Percentiles rank a stretch among this genome's conserved stretches.
phyloP scores from a whole-genome alignment of 352 stramenopile genomes.

The Pythium vanterpoolii region DNA sequence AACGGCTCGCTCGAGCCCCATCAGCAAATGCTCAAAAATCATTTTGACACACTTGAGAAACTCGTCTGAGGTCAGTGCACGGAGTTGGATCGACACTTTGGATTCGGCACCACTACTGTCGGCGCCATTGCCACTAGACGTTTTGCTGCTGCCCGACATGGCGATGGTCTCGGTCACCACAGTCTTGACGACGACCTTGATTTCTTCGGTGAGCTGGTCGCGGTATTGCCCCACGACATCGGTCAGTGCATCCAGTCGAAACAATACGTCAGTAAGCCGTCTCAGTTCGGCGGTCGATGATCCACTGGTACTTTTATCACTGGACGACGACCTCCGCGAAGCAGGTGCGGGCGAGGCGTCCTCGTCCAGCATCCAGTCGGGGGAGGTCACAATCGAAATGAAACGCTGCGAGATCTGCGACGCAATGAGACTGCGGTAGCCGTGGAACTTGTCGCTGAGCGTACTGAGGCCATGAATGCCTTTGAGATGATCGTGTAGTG shows the following conservation, averaged over 20 bases:
- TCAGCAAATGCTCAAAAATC: slow-evolving; percentile 87
- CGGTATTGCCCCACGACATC: slow-evolving; percentile 75
- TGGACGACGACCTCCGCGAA: neutral
- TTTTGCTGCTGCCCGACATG: slow-evolving; percentile 53
- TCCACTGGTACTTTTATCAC: slow-evolving; percentile 22
- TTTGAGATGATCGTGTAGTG: slow-evolving; percentile 67
- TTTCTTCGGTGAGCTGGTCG: slow-evolving; percentile 82
- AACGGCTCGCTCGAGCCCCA: slow-evolving; percentile 76
- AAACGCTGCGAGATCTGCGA: slow-evolving; percentile 79
- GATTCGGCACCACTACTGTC: slow-evolving; percentile 38
- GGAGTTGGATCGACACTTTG: slow-evolving; percentile 82
- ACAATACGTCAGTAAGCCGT: slow-evolving; percentile 64
- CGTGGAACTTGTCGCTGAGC: slow-evolving; percentile 71
- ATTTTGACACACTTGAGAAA: slow-evolving; percentile 87
- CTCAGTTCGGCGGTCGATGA: slow-evolving; percentile 43
- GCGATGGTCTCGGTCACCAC: slow-evolving; percentile 88
- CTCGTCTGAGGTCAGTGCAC: slow-evolving; percentile 75
- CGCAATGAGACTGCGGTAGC: slow-evolving; percentile 69
- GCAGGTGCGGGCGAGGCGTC: slow-evolving; percentile 22
- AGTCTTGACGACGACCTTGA: slow-evolving; percentile 85
- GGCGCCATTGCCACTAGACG: slow-evolving; percentile 6
- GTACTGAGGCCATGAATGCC: slow-evolving; percentile 73
- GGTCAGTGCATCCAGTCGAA: slow-evolving; percentile 65
- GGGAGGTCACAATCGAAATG: slow-evolving; percentile 74
- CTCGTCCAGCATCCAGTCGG: slow-evolving; percentile 79